phyloP scores from a whole-genome alignment of 1,284 basidiomycete genomes.

The Ustilago esculenta region DNA sequence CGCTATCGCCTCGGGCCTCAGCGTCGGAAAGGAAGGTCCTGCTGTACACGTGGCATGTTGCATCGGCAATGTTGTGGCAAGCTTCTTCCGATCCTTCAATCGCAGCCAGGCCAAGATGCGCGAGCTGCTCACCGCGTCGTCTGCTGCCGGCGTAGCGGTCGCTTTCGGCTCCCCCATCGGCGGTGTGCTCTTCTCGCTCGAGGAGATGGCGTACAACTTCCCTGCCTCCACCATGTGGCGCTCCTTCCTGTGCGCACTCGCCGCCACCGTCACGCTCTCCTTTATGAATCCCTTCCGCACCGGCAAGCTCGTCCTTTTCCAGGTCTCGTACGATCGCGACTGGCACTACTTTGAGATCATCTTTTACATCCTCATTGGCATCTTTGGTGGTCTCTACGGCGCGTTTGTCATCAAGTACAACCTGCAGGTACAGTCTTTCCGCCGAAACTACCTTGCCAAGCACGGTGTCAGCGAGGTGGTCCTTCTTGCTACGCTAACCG shows the following conservation, averaged over 20 bases:
- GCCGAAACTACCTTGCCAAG: slow-evolving; percentile 83
- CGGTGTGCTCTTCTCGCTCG: slow-evolving; percentile 87
- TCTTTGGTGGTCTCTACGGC: slow-evolving; percentile 97
- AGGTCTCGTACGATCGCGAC: slow-evolving; percentile 94
- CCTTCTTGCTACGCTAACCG: slow-evolving; percentile 84
- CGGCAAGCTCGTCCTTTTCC: slow-evolving; percentile 96
- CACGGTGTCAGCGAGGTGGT: slow-evolving; percentile 91
- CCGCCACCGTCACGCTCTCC: slow-evolving; percentile 95
- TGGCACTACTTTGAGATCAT: slow-evolving; percentile 99
- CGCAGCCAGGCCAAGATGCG: slow-evolving; percentile 94
- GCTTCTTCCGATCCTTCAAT: slow-evolving; percentile 82
- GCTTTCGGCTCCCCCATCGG: slow-evolving; percentile 98
- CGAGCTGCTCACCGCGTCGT: slow-evolving; percentile 92
- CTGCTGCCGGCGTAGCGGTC: slow-evolving; percentile 95
- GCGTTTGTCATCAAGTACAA: slow-evolving; percentile 98
- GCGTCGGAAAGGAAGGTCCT: slow-evolving; percentile 97
- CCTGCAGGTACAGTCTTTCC: slow-evolving; percentile 91
- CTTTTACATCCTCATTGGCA: slow-evolving; percentile 90
- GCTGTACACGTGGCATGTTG: slow-evolving; percentile 97
- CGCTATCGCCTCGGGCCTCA: slow-evolving; percentile 90
- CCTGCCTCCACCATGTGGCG: slow-evolving; percentile 98
- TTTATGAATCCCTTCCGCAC: slow-evolving; percentile 98
- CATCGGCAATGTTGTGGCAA: slow-evolving; percentile 86
- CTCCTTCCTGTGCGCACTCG: slow-evolving; percentile 94
- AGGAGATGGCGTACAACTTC: slow-evolving; percentile 86